Evolutionary conservation across 768 basidiomycete genomes (phyloP).

Genomic region (Lactifluus piperatus): DNA sequence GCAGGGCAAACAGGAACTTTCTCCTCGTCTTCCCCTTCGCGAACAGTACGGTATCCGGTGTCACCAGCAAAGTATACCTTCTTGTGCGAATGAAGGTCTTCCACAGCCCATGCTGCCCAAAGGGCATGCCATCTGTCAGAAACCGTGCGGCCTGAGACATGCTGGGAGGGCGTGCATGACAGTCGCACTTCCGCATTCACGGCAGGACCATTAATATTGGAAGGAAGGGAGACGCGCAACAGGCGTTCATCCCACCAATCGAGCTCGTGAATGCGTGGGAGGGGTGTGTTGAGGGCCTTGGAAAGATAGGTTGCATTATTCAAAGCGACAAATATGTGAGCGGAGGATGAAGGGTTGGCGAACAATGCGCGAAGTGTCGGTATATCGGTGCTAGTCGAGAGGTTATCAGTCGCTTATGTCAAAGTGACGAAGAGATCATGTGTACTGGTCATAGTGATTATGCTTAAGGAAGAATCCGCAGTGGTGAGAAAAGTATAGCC

Average conservation of each 20-base stretch:
- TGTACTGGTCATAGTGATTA: constrained; percentile 33
- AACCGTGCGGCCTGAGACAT: constrained; percentile 43
- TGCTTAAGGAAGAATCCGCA: constrained; percentile 21
- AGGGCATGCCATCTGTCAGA: constrained; percentile 48
- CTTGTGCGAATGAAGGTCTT: constrained; percentile 39
- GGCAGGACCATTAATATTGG: neutral
- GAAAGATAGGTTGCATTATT: constrained; percentile 33
- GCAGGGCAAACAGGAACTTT: constrained; percentile 55
- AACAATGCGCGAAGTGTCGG: constrained; percentile 27
- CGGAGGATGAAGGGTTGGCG: constrained; percentile 16
- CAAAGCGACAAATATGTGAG: constrained; percentile 40
- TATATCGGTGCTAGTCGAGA: constrained; percentile 27
- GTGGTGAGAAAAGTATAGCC: neutral
- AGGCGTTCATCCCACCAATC: constrained; percentile 42
- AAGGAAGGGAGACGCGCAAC: constrained; percentile 25
- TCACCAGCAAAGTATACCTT: constrained; percentile 63
- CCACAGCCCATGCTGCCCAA: constrained; percentile 61
- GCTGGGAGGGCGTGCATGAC: constrained; percentile 60
- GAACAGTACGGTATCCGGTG: constrained; percentile 50
- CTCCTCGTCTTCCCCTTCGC: constrained; percentile 38
- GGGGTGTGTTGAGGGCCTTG: constrained; percentile 25
- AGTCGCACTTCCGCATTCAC: constrained; percentile 32
- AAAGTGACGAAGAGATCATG: neutral
- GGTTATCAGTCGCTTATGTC: neutral
- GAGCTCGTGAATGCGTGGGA: constrained; percentile 31